phyloP scores from a whole-genome alignment of 495 filamentous ascomycete genomes.

The Penicillium coffeae region DNA sequence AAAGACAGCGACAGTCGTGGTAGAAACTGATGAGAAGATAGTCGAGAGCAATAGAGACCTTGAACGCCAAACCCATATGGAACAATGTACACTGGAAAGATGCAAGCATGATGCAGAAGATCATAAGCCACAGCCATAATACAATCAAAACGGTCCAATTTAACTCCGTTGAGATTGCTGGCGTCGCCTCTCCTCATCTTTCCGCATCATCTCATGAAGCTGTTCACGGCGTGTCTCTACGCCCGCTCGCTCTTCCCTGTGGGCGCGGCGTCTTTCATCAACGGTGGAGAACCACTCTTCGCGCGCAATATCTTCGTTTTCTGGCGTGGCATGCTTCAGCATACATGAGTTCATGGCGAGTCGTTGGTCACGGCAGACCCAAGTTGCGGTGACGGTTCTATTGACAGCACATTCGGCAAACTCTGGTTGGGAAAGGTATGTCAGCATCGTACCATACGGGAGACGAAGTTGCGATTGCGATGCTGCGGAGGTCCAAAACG shows the following conservation, averaged over 20 bases:
- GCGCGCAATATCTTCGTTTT: conserved; percentile 80
- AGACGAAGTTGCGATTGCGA: too few species aligned
- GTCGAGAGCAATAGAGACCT: conserved; percentile 7
- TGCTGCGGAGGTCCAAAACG: too few species aligned
- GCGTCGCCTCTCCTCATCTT: conserved; percentile 42
- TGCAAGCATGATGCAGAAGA: not conserved
- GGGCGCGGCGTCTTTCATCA: conserved; percentile 59
- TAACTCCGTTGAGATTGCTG: conserved; percentile 20
- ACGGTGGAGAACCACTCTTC: conserved; percentile 87
- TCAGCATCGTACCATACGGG: not conserved
- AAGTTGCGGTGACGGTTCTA: conserved; percentile 80
- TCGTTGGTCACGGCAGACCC: conserved; percentile 74
- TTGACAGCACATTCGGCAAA: conserved; percentile 86
- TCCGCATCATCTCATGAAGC: conserved; percentile 52
- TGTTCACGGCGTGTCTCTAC: conserved; percentile 45
- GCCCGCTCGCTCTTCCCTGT: conserved; percentile 54
- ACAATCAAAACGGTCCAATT: conserved; percentile 4
- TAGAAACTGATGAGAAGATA: conserved; percentile 2
- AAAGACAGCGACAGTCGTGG: conserved; percentile 2
- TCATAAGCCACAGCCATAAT: not conserved
- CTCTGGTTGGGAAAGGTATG: conserved; percentile 43
- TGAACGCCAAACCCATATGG: conserved; percentile 21
- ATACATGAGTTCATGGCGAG: conserved; percentile 92
- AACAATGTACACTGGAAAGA: conserved; percentile 15
- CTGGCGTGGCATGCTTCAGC: conserved; percentile 75